Base-by-base conservation (phyloP, 805 yeast species). In the Ogataea methanolica region DNA sequence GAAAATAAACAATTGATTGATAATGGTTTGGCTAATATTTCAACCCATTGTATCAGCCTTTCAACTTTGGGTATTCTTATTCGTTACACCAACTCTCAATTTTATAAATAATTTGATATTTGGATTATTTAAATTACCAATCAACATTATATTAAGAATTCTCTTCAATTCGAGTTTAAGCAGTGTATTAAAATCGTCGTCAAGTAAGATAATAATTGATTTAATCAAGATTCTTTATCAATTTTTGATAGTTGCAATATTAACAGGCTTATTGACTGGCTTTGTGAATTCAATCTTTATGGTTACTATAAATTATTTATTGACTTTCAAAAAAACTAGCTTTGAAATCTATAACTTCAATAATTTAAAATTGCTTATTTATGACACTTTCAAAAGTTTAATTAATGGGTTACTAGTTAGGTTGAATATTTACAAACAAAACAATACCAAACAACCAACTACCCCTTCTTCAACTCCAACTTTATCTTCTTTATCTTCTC, bases 181-280 rank as follows among this genome's bases (percentile, higher is more conserved):
- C 44, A 42, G 29, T 21, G 54, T 9, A 12, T 19, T 14, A 9
- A 36, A 11, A 48, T 44, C 12, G 19, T 50, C 9, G 31, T 29
- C 7, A 44, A 35, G 21, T 26, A 26, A 26, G 31, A 26, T 26
- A 26, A n/a, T 51, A 15, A 3, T 56, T 3, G 61, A 57, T 38
- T 43, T 52, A 14, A 17, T 42, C 8, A 49, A 54, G 31, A 48
- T 62, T 9, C 19, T 49, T 16, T 63, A 63, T 45, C 66, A 63
- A 43, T 54, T 55, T 38, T 19, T 50, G 11, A 50, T 52, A 6
- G 47, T 56, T 21, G 59, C 67, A 2, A 26, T 55, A 7, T 16
- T 61, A 3, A 38, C 57, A 33, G 67, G 67, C 0, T 19, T 57
- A 21, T 14, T 46, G 6, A 42, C 52, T 33, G 67, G 66, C 2